Conservation (phyloP, 345 rosid species). For the Citrus glauca region DNA sequence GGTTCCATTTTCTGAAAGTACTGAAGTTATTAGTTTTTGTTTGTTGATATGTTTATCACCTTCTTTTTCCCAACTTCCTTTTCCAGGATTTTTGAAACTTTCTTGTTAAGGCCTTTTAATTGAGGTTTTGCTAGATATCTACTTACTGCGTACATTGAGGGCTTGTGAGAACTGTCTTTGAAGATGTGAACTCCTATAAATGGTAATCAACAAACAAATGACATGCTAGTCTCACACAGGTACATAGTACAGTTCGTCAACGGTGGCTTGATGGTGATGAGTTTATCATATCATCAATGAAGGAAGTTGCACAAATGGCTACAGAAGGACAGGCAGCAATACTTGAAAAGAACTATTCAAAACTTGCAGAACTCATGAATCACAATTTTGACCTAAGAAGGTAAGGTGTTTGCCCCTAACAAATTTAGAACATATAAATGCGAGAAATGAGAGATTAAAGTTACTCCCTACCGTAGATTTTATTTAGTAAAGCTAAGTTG, state of each 20-base stretch:
- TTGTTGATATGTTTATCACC: neutral
- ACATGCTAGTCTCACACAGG: constrained; percentile 36
- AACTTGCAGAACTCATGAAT: constrained; percentile 74
- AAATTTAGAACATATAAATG: neutral
- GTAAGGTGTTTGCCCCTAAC: constrained; percentile 27
- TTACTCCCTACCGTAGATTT: too few species aligned
- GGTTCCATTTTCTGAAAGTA: neutral
- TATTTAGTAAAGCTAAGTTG: neutral
- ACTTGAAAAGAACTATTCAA: constrained; percentile 57
- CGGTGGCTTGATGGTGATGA: constrained; percentile 91
- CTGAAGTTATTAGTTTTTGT: neutral
- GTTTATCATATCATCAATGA: constrained; percentile 64
- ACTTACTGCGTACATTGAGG: neutral
- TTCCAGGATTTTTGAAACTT: too few species aligned
- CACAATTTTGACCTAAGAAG: constrained; percentile 79
- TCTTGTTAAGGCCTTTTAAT: too few species aligned
- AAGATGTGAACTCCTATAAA: neutral
- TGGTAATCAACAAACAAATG: neutral
- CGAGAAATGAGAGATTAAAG: neutral
- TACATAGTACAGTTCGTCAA: constrained; percentile 77
- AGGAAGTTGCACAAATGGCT: constrained; percentile 65
- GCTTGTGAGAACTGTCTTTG: neutral
- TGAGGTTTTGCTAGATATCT: neutral
- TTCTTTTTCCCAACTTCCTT: neutral
- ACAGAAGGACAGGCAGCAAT: constrained; percentile 59